These are phyloP conservation scores for Rhizophora apiculata DNA, from an alignment of 345 rosid species.

Conservation along the genomic window DNA sequence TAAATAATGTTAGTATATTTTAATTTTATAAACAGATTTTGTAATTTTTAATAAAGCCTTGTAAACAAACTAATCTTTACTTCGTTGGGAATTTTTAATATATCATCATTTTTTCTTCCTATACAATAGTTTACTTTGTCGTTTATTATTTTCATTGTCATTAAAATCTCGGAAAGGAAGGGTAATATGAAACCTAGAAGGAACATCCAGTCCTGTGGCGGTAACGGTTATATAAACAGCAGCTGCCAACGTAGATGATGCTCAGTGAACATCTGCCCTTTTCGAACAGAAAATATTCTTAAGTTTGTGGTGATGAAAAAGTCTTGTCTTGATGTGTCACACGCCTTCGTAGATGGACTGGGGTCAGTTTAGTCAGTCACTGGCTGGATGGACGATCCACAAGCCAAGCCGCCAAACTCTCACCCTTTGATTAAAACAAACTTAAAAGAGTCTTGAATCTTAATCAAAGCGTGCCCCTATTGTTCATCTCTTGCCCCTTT, in stretches of 20 bases:
- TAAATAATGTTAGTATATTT: too few species aligned
- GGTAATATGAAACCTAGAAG: too few species aligned
- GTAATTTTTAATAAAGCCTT: too few species aligned
- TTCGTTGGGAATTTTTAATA: too few species aligned
- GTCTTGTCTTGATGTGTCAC: too few species aligned
- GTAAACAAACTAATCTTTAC: too few species aligned
- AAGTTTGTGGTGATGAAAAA: background rate
- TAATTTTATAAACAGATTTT: too few species aligned
- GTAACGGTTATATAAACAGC: background rate
- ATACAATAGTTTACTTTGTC: too few species aligned
- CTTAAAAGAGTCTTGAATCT: background rate
- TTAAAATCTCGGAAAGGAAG: too few species aligned
- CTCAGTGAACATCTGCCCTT: background rate
- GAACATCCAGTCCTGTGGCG: too few species aligned
- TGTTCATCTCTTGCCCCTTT: background rate
- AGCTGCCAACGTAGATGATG: background rate
- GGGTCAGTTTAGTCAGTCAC: background rate
- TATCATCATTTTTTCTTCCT: too few species aligned
- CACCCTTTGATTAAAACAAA: background rate
- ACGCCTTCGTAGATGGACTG: background rate
- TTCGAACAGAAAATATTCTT: background rate
- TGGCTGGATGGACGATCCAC: constrained; percentile 21
- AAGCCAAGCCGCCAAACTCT: constrained; percentile 28
- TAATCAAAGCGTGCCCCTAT: background rate
- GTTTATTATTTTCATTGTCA: too few species aligned